phyloP scores from a whole-genome alignment of 2,329 filamentous ascomycete species.

The Penicillium sp. region DNA sequence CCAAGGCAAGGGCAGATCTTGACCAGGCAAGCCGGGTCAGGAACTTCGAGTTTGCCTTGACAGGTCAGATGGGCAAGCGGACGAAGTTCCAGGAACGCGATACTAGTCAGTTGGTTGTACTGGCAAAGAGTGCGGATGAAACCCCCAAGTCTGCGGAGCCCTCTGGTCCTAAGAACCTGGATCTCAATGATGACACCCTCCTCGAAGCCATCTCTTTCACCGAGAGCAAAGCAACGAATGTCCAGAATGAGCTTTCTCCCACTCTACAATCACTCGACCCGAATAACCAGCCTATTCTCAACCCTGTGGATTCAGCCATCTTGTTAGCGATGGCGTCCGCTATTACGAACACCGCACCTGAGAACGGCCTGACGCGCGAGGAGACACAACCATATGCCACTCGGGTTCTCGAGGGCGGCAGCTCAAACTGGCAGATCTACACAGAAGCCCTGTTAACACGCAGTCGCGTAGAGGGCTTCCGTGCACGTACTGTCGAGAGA shows the following conservation, averaged over 20 bases:
- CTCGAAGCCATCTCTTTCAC: slow-evolving; percentile 81
- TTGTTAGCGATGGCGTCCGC: slow-evolving; percentile 75
- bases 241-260: slow-evolving; percentile 53
- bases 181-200: slow-evolving; percentile 87
- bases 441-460: slow-evolving; percentile 87
- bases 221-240: slow-evolving; percentile 42
- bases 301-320: slow-evolving; percentile 82
- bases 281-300: slow-evolving; percentile 73
- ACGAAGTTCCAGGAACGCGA: slow-evolving; percentile 44
- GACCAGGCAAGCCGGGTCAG: slow-evolving; percentile 61
- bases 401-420: slow-evolving; percentile 79
- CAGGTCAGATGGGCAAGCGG: slow-evolving; percentile 73
- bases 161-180: slow-evolving; percentile 61
- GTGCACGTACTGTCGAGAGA: slow-evolving; percentile 80
- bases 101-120: slow-evolving; percentile 80
- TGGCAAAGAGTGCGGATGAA: slow-evolving; percentile 67
- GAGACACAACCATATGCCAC: slow-evolving; percentile 88
- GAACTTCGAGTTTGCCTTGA: slow-evolving; percentile 75
- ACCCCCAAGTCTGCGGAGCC: slow-evolving; percentile 22
- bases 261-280: slow-evolving; percentile 64
- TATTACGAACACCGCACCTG: slow-evolving; percentile 80
- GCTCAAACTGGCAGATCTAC: slow-evolving; percentile 96
- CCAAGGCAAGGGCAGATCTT: slow-evolving; percentile 67
- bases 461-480: slow-evolving; percentile 83
- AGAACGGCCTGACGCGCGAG: slow-evolving; percentile 82